A percentile compares a stretch with the other conserved stretches of the same genome.
Conservation (phyloP, 306 rosid species). For the Cicer pinnatifidum region DNA sequence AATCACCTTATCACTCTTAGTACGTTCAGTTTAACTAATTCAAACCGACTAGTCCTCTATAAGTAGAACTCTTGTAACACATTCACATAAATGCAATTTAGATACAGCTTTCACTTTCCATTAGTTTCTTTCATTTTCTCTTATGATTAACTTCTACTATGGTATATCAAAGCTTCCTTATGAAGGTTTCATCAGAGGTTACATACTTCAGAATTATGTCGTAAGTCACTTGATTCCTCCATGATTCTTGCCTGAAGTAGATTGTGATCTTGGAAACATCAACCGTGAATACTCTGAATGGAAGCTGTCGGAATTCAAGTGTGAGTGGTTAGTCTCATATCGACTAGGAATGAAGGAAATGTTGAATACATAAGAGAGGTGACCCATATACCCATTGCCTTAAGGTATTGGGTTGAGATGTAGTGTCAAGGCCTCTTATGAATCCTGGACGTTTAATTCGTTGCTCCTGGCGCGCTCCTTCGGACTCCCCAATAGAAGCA, state of each 20-base stretch:
- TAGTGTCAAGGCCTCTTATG: too few species aligned
- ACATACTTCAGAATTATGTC: neutral
- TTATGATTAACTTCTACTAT: neutral
- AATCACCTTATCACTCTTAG: neutral
- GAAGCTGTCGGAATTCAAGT: neutral
- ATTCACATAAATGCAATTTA: neutral
- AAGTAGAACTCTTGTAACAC: slow-evolving; percentile 3
- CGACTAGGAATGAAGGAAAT: too few species aligned
- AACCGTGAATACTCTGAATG: neutral
- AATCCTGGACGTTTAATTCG: too few species aligned
- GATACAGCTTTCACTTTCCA: neutral
- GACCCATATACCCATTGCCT: too few species aligned
- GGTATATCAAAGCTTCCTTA: neutral
- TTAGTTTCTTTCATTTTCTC: slow-evolving; percentile 5
- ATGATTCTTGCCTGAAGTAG: neutral
- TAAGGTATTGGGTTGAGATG: too few species aligned
- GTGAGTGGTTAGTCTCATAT: too few species aligned
- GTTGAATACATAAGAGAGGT: too few species aligned
- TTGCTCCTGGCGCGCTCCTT: too few species aligned
- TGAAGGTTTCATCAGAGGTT: neutral
- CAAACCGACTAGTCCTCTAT: neutral
- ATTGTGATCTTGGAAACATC: neutral
- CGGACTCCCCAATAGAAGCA: neutral
- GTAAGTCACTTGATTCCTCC: neutral
- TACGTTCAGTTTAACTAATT: slow-evolving; percentile 1